phyloP scores from a whole-genome alignment of 176 grass and related monocot species.

The Rhynchospora pubera region DNA sequence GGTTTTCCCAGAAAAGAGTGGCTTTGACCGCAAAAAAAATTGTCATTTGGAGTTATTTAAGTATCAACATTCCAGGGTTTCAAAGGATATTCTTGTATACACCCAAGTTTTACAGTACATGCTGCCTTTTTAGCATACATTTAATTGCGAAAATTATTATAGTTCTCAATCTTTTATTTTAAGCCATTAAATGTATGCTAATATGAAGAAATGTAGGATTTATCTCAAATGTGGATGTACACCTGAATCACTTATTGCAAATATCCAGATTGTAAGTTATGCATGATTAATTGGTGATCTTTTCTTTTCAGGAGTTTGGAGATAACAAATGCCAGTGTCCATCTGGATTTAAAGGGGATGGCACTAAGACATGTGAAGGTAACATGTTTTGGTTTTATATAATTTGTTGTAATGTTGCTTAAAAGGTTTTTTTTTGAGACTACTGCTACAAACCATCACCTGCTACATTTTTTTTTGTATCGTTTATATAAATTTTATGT shows the following conservation, averaged over 20 bases:
- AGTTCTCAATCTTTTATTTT: too few species aligned
- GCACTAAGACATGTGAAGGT: slow-evolving; percentile 27
- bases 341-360: slow-evolving; percentile 27
- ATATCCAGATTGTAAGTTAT: background rate
- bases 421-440: too few species aligned
- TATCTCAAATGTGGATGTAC: too few species aligned
- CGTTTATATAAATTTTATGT: background rate
- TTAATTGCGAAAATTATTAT: too few species aligned
- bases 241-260: background rate
- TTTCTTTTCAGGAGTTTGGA: slow-evolving; percentile 16
- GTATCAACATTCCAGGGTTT: background rate
- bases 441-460: too few species aligned
- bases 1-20: background rate
- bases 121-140: too few species aligned
- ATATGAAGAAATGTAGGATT: too few species aligned
- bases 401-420: background rate
- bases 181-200: too few species aligned
- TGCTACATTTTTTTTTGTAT: background rate
- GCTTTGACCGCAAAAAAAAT: too few species aligned
- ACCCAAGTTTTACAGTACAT: too few species aligned
- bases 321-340: slow-evolving; percentile 26
- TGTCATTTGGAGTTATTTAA: background rate
- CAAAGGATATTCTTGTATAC: too few species aligned
- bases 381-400: background rate
- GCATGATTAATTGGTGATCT: background rate